Conservation (phyloP, 2,329 filamentous ascomycete species). For the Aspergillus uvarum region DNA sequence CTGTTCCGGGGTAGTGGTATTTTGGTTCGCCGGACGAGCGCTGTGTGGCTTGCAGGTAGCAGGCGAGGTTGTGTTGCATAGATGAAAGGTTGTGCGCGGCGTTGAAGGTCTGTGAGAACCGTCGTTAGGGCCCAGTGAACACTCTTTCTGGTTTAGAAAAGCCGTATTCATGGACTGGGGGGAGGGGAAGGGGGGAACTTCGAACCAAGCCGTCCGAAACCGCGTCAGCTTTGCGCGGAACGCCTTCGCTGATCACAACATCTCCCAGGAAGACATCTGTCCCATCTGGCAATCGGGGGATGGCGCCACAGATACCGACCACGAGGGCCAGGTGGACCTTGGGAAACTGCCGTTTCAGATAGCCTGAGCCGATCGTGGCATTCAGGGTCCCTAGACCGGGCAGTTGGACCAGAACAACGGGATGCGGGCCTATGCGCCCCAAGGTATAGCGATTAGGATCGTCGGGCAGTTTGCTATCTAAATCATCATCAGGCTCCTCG, state of each 20-base stretch:
- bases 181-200: no score
- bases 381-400: neutral
- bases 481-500: neutral
- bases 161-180: no score
- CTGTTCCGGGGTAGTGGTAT: neutral
- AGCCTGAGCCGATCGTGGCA: neutral
- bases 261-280: neutral
- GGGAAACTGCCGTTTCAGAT: neutral
- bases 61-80: no score
- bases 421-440: neutral
- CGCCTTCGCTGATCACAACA: neutral
- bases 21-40: neutral
- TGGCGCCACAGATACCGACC: neutral
- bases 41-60: neutral
- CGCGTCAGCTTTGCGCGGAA: no score
- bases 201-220: no score
- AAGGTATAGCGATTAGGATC: neutral
- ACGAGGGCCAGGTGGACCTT: neutral
- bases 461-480: neutral
- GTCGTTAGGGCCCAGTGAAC: no score
- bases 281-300: neutral
- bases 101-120: no score
- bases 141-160: no score
- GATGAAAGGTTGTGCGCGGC: no score
- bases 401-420: neutral